Conservation (phyloP, 495 filamentous ascomycete species). For the Annulohypoxylon stygium region DNA sequence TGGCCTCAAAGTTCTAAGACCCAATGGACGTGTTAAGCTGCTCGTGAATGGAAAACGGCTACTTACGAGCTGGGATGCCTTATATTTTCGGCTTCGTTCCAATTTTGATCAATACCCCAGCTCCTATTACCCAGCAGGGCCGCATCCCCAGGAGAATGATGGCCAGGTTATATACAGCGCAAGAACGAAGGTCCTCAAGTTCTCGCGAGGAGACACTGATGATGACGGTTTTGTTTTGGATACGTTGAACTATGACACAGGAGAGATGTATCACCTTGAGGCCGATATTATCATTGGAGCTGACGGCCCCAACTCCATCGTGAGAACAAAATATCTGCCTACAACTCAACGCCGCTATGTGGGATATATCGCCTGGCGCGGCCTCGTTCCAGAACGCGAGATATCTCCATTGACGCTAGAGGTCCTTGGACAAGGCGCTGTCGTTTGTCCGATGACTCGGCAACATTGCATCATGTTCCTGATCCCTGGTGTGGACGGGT, state of each 20-base stretch:
- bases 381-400: slow-evolving; percentile 57
- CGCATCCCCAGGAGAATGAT: too few species aligned
- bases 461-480: slow-evolving; percentile 53
- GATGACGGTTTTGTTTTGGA: too few species aligned
- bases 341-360: slow-evolving; percentile 53
- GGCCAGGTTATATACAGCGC: too few species aligned
- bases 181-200: too few species aligned
- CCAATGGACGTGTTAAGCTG: too few species aligned
- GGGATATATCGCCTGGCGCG: slow-evolving; percentile 63
- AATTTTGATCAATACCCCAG: too few species aligned
- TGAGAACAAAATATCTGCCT: slow-evolving; percentile 40
- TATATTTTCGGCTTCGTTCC: too few species aligned
- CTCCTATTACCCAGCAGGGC: too few species aligned
- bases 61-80: too few species aligned
- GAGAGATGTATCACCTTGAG: not conserved
- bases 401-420: slow-evolving; percentile 41
- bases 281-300: slow-evolving; percentile 49
- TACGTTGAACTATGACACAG: slow-evolving; percentile 39
- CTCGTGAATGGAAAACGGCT: too few species aligned
- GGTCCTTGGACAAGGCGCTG: slow-evolving; percentile 34
- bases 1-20: too few species aligned
- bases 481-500: slow-evolving; percentile 62
- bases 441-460: slow-evolving; percentile 14
- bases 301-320: slow-evolving; percentile 42
- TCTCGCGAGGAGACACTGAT: too few species aligned